Evolutionary conservation across 768 basidiomycete species (phyloP), one percentile per base, ranked within the genome.

Genomic region (Tylopilus felleus): DNA sequence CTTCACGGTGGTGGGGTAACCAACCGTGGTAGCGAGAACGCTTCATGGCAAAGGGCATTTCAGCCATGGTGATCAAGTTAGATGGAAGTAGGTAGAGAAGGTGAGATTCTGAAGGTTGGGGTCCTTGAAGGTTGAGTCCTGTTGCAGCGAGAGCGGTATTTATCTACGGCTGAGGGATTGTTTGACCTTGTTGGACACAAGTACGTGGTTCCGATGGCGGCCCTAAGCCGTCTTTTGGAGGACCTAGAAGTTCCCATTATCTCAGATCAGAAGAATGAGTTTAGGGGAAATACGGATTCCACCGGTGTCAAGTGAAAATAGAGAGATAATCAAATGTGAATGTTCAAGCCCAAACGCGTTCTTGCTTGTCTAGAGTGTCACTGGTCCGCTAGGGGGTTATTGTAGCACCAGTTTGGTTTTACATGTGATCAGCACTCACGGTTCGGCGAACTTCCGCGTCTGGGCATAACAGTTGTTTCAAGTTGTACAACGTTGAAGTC

Each of bases 11-110:
- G 28, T n/a, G 42, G 8, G 51, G 51, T 6, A 52, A 4, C 47
- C 47, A 53, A 22, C 56, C 56, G 6, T 53, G 43, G 17, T 53
- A 57, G 21, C 1, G 29, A 41, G 47, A 49, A 49, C 38, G 47
- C 23, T 31, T 39, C 21, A 29, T n/a, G 10, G 9, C 17, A 10
- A 14, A n/a, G 4, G 38, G 43, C 23, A 27, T 35, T 22, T 47
- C 16, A 49, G 39, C 29, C 29, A 33, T 40, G 1, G n/a, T 13
- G 22, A 9, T 19, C 16, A 41, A 44, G 4, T 19, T 13, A 13
- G 21, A 27, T 36, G 14, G 21, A 13, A 21, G 1, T 10, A 27
- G 23, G 22, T 8, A 23, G 44, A 41, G 39, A 33, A 27, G 19
- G 12, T 5, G 16, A 19, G 22, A 10, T 41, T 28, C 43, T 22